These are phyloP conservation scores for Hylodesmum podocarpum DNA, from an alignment of 306 rosid species.

Conservation along the genomic window DNA sequence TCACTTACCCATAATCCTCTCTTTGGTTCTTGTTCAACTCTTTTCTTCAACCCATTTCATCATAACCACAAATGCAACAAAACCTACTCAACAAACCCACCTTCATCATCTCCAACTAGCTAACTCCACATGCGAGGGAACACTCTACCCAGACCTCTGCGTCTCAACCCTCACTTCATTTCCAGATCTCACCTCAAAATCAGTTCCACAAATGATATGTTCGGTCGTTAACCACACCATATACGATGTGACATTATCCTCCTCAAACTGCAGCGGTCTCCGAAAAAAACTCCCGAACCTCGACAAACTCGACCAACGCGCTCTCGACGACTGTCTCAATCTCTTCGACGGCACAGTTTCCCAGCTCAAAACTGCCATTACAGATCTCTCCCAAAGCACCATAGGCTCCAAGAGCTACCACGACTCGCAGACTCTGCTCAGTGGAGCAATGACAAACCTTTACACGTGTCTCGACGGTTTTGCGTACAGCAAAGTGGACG, in stretches of 20 bases:
- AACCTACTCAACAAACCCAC: neutral
- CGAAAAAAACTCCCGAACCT: slow-evolving; percentile 21
- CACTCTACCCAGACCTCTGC: slow-evolving; percentile 72
- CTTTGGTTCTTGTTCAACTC: slow-evolving; percentile 17
- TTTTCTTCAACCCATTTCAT: slow-evolving; percentile 24
- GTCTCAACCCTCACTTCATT: slow-evolving; percentile 63
- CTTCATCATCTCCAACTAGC: slow-evolving; percentile 54
- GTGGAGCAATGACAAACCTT: slow-evolving; percentile 86
- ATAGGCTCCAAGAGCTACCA: slow-evolving; percentile 27
- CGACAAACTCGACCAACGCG: slow-evolving; percentile 35
- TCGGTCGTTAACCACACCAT: slow-evolving; percentile 48
- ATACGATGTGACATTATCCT: slow-evolving; percentile 46
- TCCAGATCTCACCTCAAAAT: slow-evolving; percentile 56
- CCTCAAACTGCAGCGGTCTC: slow-evolving; percentile 49
- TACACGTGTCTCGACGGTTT: slow-evolving; percentile 91
- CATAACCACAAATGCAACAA: neutral
- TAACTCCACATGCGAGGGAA: slow-evolving; percentile 60
- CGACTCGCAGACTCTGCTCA: slow-evolving; percentile 55
- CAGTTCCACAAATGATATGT: slow-evolving; percentile 51
- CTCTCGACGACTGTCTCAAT: slow-evolving; percentile 74
- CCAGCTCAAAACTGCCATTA: slow-evolving; percentile 47
- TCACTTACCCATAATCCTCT: neutral
- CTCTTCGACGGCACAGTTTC: slow-evolving; percentile 53
- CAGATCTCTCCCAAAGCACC: slow-evolving; percentile 39
- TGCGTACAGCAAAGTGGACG: slow-evolving; percentile 29